Percentiles rank a stretch among this genome's conserved stretches.
phyloP scores from a whole-genome alignment of 2,329 filamentous ascomycete genomes.

The Venturia effusa region DNA sequence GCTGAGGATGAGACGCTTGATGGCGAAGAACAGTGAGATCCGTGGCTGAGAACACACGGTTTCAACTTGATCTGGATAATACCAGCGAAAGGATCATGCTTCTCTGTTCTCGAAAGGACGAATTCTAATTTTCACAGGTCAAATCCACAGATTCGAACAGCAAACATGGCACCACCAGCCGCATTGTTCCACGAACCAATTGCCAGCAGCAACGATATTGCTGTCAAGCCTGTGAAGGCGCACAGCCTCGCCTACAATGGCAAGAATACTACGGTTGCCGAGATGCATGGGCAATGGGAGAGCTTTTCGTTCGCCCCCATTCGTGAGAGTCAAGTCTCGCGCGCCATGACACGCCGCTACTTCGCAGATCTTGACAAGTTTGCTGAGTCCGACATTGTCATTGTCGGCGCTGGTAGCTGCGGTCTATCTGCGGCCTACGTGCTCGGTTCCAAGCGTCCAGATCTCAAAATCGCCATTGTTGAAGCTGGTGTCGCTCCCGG shows the following conservation, averaged over 20 bases:
- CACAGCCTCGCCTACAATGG: constrained; percentile 25
- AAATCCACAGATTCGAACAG: constrained; percentile 13
- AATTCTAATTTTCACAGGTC: neutral
- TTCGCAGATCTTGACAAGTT: constrained; percentile 81
- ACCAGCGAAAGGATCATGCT: constrained; percentile 99
- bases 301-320: constrained; percentile 73
- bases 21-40: neutral
- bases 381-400: constrained; percentile 88
- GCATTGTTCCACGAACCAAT: constrained; percentile 46
- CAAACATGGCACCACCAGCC: constrained; percentile 67
- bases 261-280: constrained; percentile 25
- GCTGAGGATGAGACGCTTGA: neutral
- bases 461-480: constrained; percentile 84
- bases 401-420: constrained; percentile 82
- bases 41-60: constrained; percentile 77
- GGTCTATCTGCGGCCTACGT: constrained; percentile 78
- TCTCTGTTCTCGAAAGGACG: constrained; percentile 34
- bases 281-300: constrained; percentile 55
- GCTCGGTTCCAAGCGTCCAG: constrained; percentile 71
- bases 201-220: constrained; percentile 15
- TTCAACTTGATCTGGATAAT: constrained; percentile 98
- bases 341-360: constrained; percentile 89
- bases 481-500: constrained; percentile 78
- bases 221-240: neutral
- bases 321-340: constrained; percentile 83